These are phyloP conservation scores for Penicillium fuscoglaucum DNA, from an alignment of 2,329 filamentous ascomycete genomes.

Conservation along the genomic window DNA sequence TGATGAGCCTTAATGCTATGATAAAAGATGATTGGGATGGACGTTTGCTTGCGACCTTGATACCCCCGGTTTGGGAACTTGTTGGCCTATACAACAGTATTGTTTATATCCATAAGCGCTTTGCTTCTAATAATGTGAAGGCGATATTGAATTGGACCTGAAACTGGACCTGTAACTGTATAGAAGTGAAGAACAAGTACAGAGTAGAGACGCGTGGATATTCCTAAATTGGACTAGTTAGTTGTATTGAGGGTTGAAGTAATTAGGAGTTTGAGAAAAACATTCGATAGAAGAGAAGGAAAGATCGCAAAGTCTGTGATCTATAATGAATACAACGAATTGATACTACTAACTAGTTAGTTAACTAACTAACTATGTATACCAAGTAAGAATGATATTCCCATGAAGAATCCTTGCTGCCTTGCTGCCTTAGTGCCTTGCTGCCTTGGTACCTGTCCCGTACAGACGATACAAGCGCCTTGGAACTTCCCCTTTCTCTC, in stretches of 20 bases:
- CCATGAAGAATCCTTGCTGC: no score
- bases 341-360: no score
- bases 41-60: constrained; percentile 6
- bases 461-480: not conserved
- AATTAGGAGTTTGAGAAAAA: no score
- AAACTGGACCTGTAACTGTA: not conserved
- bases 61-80: constrained; percentile 6
- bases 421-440: not conserved
- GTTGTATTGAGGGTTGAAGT: no score
- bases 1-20: not conserved
- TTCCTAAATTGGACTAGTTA: no score
- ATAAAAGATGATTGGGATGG: constrained; percentile 10
- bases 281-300: no score
- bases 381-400: no score
- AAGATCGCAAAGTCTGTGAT: no score
- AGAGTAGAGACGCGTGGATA: no score
- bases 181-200: no score
- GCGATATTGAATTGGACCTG: not conserved
- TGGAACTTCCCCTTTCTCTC: not conserved
- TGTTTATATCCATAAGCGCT: not conserved
- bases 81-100: constrained; percentile 5
- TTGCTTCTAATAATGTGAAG: not conserved
- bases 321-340: no score
- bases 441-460: not conserved
- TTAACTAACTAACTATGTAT: no score